Evolutionary conservation across 2,329 filamentous ascomycete genomes (phyloP).

Genomic region (Colletotrichum sp.): DNA sequence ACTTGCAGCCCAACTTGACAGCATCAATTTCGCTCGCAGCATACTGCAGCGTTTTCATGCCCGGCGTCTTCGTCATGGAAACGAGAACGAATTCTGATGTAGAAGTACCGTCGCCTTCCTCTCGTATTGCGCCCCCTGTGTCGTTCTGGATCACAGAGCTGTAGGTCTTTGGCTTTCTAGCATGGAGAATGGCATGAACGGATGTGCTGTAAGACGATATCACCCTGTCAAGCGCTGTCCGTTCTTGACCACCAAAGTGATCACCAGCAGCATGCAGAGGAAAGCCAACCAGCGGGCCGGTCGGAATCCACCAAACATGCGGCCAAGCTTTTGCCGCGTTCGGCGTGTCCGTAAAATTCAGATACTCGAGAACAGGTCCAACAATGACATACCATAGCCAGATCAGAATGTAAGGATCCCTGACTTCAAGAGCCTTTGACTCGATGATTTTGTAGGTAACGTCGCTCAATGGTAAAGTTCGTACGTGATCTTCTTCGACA

Average conservation of each 20-base stretch:
- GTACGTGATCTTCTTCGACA: conserved; percentile 24
- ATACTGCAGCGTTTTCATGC: conserved; percentile 7
- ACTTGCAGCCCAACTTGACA: conserved; percentile 7
- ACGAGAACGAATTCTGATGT: conserved; percentile 30
- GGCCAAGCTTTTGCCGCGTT: too few relatives aligned
- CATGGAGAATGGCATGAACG: conserved; percentile 32
- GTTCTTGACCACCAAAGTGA: conserved; percentile 23
- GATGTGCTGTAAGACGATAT: conserved; percentile 44
- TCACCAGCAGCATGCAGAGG: conserved; percentile 39
- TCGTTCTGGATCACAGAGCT: fast-evolving
- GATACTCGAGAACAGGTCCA: conserved; percentile 29
- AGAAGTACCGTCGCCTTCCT: too few relatives aligned
- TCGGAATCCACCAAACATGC: conserved; percentile 40
- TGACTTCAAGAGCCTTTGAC: background rate
- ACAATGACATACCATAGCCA: conserved; percentile 36
- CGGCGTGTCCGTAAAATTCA: too few relatives aligned
- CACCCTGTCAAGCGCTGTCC: conserved; percentile 36
- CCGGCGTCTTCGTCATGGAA: conserved; percentile 27
- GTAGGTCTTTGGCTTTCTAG: background rate
- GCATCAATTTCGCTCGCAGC: conserved; percentile 23
- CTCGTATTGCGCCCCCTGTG: background rate
- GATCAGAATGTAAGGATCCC: conserved; percentile 22
- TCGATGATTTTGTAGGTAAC: background rate
- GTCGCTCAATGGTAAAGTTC: conserved; percentile 21
- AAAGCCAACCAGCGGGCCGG: conserved; percentile 30